A percentile compares a stretch with the other conserved stretches of the same genome.
These are phyloP conservation scores for Epichloe sp. DNA, from an alignment of 2,329 filamentous ascomycete species.

Conservation along the genomic window DNA sequence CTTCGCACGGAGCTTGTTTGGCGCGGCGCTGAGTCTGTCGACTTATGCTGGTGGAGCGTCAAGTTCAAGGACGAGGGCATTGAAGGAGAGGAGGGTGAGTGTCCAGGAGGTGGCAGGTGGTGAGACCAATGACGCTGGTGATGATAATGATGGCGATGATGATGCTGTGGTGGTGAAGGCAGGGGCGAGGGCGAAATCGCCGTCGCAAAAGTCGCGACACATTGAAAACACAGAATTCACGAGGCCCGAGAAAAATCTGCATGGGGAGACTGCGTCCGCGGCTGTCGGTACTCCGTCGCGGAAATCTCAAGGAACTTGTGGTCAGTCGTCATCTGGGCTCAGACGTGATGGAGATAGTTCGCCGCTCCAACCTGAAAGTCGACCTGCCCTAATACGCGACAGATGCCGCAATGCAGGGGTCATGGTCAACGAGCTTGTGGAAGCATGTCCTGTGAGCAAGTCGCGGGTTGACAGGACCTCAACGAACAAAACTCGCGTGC, in stretches of 20 bases:
- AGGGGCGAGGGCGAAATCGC: neutral
- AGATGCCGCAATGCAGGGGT: neutral
- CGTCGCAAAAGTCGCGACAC: neutral
- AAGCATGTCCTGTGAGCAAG: neutral
- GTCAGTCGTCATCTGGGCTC: neutral
- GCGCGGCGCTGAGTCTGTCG: conserved; percentile 19
- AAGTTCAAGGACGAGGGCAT: conserved; percentile 7
- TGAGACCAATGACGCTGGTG: conserved; percentile 4
- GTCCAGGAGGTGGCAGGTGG: conserved; percentile 1
- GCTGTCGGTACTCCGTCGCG: too few species aligned
- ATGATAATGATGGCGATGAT: conserved; percentile 2
- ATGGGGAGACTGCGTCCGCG: neutral
- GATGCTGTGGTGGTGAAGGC: conserved; percentile 6
- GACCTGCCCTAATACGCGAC: too few species aligned
- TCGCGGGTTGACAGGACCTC: neutral
- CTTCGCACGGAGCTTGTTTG: conserved; percentile 23
- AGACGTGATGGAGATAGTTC: neutral
- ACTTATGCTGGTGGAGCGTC: conserved; percentile 9
- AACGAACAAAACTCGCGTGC: neutral
- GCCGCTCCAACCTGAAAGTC: neutral
- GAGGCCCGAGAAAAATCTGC: neutral
- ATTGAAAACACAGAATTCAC: neutral
- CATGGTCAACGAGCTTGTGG: neutral
- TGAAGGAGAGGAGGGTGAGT: conserved; percentile 12
- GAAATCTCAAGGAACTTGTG: neutral